phyloP scores from a whole-genome alignment of 108 stramenopile species.

The Nitzschia sp. region DNA sequence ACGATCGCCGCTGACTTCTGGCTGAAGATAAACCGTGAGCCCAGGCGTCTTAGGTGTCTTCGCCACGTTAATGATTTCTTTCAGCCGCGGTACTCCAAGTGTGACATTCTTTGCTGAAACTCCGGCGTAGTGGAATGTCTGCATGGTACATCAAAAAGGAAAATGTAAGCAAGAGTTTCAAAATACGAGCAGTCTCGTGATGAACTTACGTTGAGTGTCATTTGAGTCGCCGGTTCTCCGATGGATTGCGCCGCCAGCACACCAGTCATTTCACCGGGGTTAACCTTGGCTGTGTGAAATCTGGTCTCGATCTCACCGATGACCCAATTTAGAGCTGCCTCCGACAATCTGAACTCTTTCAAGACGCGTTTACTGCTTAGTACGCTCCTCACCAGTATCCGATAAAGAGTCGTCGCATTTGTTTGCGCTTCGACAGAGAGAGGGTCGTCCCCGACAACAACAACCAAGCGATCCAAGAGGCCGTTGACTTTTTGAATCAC shows the following conservation, averaged over 20 bases:
- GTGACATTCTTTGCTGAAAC: slow-evolving; percentile 99
- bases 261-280: slow-evolving; percentile 98
- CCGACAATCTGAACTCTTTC: slow-evolving; percentile 86
- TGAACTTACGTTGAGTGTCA: slow-evolving; percentile 89
- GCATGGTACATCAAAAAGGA: slow-evolving; percentile 20
- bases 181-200: background rate
- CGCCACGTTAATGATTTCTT: slow-evolving; percentile 98
- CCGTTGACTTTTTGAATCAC: slow-evolving; percentile 77
- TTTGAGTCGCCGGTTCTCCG: slow-evolving; percentile 99
- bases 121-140: slow-evolving; percentile 98
- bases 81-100: slow-evolving; percentile 96
- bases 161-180: background rate
- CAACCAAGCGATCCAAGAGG: slow-evolving; percentile 82
- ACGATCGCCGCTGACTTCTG: slow-evolving; percentile 79
- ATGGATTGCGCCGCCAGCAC: slow-evolving; percentile 98
- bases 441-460: slow-evolving; percentile 92
- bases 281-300: slow-evolving; percentile 89
- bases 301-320: slow-evolving; percentile 90
- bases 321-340: slow-evolving; percentile 91
- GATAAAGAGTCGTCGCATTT: slow-evolving; percentile 94
- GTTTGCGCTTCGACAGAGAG: slow-evolving; percentile 90
- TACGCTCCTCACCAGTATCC: slow-evolving; percentile 88
- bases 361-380: slow-evolving; percentile 89
- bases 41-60: slow-evolving; percentile 97
- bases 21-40: slow-evolving; percentile 87